A percentile compares a stretch with the other conserved stretches of the same genome.
These are phyloP conservation scores for Solanum habrochaites DNA, from an alignment of 257 asterid genomes.

Conservation along the genomic window DNA sequence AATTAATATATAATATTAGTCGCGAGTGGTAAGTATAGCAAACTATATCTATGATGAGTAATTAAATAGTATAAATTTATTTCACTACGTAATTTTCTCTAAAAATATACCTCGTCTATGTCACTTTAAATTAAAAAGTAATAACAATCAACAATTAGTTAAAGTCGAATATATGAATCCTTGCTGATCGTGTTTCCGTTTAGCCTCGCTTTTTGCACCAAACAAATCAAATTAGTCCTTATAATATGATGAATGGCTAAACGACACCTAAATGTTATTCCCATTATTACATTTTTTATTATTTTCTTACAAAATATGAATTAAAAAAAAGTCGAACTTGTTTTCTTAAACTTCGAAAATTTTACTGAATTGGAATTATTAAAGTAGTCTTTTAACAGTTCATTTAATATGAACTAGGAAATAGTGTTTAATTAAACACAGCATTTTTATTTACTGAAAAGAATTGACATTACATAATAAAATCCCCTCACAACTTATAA, in stretches of 20 bases:
- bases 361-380: background rate
- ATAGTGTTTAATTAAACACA: background rate
- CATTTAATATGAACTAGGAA: too few relatives aligned
- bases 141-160: background rate
- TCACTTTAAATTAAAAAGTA: too few relatives aligned
- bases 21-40: rapidly evolving
- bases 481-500: background rate
- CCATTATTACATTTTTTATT: too few relatives aligned
- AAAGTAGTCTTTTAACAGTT: too few relatives aligned
- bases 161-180: background rate
- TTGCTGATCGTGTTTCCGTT: background rate
- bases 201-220: background rate
- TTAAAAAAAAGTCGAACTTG: too few relatives aligned
- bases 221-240: background rate
- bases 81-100: too few relatives aligned
- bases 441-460: background rate
- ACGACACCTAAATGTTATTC: too few relatives aligned
- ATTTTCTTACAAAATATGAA: too few relatives aligned
- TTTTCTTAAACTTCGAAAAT: background rate
- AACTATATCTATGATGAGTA: too few relatives aligned
- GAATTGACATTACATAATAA: background rate
- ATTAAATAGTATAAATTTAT: too few relatives aligned
- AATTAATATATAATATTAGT: too few relatives aligned
- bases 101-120: too few relatives aligned
- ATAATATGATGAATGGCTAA: background rate